phyloP scores from a whole-genome alignment of 495 filamentous ascomycete genomes.

The Lindgomyces ingoldianus region DNA sequence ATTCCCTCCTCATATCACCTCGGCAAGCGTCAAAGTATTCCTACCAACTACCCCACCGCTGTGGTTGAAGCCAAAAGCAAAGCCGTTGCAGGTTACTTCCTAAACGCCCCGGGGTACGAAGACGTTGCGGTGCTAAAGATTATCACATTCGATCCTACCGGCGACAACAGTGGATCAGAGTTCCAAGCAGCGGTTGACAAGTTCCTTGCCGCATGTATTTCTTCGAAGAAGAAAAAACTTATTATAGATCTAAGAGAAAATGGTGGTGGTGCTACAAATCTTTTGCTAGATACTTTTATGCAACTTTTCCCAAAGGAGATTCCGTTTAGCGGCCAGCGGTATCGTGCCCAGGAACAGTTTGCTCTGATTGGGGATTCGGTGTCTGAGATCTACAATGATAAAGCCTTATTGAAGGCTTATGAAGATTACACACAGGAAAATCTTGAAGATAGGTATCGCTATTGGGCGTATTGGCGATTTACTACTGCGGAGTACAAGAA shows the following conservation, averaged over 20 bases:
- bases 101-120: constrained; percentile 18
- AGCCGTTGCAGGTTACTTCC: constrained; percentile 32
- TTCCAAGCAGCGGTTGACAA: constrained; percentile 22
- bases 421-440: neutral
- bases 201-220: constrained; percentile 17
- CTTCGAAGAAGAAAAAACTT: constrained; percentile 25
- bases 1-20: neutral
- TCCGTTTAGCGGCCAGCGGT: constrained; percentile 19
- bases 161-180: neutral
- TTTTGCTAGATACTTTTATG: constrained; percentile 28
- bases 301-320: constrained; percentile 27
- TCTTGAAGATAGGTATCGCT: constrained; percentile 3
- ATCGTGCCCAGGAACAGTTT: constrained; percentile 21
- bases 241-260: constrained; percentile 35
- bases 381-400: constrained; percentile 8
- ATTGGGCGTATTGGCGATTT: constrained; percentile 26
- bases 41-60: constrained; percentile 50
- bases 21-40: constrained; percentile 22
- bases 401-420: constrained; percentile 21
- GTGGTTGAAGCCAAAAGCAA: constrained; percentile 48
- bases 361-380: constrained; percentile 21
- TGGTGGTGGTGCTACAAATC: constrained; percentile 20
- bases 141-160: constrained; percentile 15
- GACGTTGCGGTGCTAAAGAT: constrained; percentile 34
- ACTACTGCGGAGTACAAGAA: constrained; percentile 18